Evolutionary conservation across 1,284 basidiomycete genomes (phyloP), one percentile per base, ranked within the genome.

Genomic region (Tausonia pullulans): DNA sequence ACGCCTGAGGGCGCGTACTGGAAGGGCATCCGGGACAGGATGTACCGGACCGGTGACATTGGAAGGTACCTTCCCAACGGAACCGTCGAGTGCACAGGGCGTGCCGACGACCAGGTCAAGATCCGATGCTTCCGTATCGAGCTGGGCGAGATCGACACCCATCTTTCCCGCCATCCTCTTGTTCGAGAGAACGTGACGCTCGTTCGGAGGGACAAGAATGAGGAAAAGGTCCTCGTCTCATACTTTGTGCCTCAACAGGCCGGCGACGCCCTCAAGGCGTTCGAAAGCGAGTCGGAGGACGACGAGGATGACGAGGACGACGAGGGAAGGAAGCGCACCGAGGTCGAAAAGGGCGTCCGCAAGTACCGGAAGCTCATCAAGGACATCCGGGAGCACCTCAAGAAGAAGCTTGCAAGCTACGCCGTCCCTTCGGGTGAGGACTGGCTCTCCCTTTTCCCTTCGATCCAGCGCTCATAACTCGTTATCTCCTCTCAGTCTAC

Each of bases 61-160:
- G 96, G 96, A 3, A 84, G 96, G 13, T 98, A 98, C 78, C 80
- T 90, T 44, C 91, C 96, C 2, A 85, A 91, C 73, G 96, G 96
- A 4, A 86, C 84, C 51, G 96, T 99, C 14, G 96, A 98, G 75
- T 98, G 96, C 77, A 95, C 91, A 0, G 96, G 96, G 9, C 86
- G 96, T 59, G 94, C 94, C 4, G 96, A 99, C 74, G 96, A 98
- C 74, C 96, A 99, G 76, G 91, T 99, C 79, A 98, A 99, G 80
- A 98, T 99, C 75, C 90, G 96, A 68, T 96, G 96, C 6, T 99
- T 99, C 86, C 83, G 96, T 48, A 98, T 99, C 74, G 96, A 99
- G 78, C 83, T 98, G 5, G 95, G 95, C 16, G 96, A 99, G 78
- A 98, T 99, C 70, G 96, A 99, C 75, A 97, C 91, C 0, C 87